phyloP scores from a whole-genome alignment of 306 rosid genomes.

The Acacia crassicarpa region DNA sequence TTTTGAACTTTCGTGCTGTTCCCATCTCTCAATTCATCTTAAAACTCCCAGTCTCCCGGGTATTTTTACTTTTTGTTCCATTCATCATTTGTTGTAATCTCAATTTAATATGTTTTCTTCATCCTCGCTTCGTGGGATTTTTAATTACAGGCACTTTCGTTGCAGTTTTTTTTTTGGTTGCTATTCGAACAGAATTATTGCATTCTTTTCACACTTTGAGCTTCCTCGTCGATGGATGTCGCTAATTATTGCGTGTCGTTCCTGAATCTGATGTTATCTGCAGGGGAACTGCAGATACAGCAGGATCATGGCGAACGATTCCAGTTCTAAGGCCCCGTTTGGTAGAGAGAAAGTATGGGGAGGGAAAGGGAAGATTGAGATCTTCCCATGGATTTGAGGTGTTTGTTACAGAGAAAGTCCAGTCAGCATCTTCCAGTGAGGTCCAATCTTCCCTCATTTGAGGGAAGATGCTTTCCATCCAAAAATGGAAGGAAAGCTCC shows the following conservation, averaged over 20 bases:
- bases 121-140: neutral
- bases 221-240: neutral
- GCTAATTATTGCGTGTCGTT: slow-evolving; percentile 1
- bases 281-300: slow-evolving; percentile 40
- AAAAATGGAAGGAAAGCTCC: too few relatives aligned
- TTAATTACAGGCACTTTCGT: slow-evolving; percentile 1
- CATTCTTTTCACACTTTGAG: neutral
- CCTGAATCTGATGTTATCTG: slow-evolving; percentile 6
- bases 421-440: too few relatives aligned
- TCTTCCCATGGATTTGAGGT: too few relatives aligned
- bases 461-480: too few relatives aligned
- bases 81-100: neutral
- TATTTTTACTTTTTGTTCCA: neutral
- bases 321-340: slow-evolving; percentile 30
- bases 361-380: too few relatives aligned
- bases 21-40: slow-evolving; percentile 1
- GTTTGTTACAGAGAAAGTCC: too few relatives aligned
- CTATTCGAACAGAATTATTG: slow-evolving; percentile 2
- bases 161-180: neutral
- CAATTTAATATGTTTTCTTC: neutral
- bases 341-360: too few relatives aligned
- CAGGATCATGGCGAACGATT: slow-evolving; percentile 57
- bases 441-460: too few relatives aligned
- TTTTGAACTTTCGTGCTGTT: slow-evolving; percentile 20
- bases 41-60: slow-evolving; percentile 19